Evolutionary conservation across 768 basidiomycete species (phyloP), one percentile per base, ranked within the genome.

Genomic region (Rhodosporidiobolus sp.): DNA sequence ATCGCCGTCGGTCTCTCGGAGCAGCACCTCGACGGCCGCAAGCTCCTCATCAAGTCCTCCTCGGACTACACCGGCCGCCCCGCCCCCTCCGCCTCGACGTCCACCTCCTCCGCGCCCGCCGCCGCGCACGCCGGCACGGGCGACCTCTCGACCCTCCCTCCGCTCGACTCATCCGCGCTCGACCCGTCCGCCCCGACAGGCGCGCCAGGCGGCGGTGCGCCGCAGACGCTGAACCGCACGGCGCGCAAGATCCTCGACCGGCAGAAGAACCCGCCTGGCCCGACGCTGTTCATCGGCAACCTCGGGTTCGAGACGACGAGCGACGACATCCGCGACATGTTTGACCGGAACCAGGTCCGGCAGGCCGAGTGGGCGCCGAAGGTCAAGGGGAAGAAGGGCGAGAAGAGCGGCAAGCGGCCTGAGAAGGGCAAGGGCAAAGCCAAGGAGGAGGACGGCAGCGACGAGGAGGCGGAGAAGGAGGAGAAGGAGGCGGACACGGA

Each of bases 31-130:
- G 86, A 94, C 38, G 95, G 95, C 11, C 85, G 96, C 73, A 88
- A 88, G 69, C 83, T 98, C 20, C 86, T 99, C 56, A 96, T 99
- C 75, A 99, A 99, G 85, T 90, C 92, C 75, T 93, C 93, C 89
- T 70, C 60, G 86, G 81, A 63, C 55, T 70, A 32, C 73, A 58
- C 70, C 16, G 77, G 77, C 24, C 74, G 78, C 0, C 78, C 67
- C 45, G 48, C 66, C 65, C 56, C 67, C 4, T 19, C 76, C 3
- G 26, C 32, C 63, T 46, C 26, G 1, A 34, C 63, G 22, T 34
- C 43, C n/a, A 30, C 60, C 26, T 38, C n/a, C n/a, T 43, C 63
- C 43, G 46, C 35, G 1, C 2, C 63, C 20, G 26, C 45, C 16
- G 9, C 32, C 54, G 54, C 54, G 10, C 30, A 11, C 28, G 28